A percentile compares a stretch with the other conserved stretches of the same genome.
Evolutionary conservation across 2,329 filamentous ascomycete species (phyloP).

Genomic region (Cladosporium velox): DNA sequence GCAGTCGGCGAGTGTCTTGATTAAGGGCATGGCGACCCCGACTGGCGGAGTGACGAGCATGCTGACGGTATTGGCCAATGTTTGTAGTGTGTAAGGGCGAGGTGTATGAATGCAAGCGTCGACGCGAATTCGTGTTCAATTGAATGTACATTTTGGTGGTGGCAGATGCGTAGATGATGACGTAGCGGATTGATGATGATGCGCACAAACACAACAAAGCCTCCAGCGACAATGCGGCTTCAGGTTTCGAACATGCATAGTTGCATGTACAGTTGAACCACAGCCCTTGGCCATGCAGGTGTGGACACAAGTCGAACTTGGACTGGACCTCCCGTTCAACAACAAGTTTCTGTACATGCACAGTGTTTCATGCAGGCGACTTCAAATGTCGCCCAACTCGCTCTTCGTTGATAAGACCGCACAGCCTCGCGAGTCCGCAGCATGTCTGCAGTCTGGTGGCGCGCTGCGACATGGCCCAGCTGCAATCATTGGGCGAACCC

Average conservation of each 20-base stretch:
- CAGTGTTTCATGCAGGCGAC: not conserved
- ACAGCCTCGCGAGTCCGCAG: not conserved
- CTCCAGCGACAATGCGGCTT: not conserved
- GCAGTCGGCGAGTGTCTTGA: conserved; percentile 72
- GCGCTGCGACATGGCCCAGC: not conserved
- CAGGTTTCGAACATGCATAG: not conserved
- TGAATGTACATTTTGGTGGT: not conserved
- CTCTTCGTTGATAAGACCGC: not conserved
- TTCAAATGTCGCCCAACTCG: not conserved
- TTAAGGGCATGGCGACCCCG: conserved; percentile 36
- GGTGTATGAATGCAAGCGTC: not conserved
- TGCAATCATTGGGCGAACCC: not conserved
- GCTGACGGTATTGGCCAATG: not conserved
- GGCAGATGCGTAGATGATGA: not conserved
- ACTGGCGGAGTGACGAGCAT: conserved; percentile 23
- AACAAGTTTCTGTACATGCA: not conserved
- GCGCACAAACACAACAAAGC: not conserved
- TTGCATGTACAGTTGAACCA: not conserved
- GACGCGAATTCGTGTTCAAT: not conserved
- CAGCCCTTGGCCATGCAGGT: not conserved
- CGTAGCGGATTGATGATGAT: not conserved
- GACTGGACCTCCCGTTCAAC: not conserved
- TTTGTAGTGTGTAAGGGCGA: not conserved
- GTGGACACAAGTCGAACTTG: not conserved
- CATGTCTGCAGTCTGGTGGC: not conserved